Evolutionary conservation across 768 basidiomycete genomes (phyloP).

Genomic region (Austroboletus eburneus): DNA sequence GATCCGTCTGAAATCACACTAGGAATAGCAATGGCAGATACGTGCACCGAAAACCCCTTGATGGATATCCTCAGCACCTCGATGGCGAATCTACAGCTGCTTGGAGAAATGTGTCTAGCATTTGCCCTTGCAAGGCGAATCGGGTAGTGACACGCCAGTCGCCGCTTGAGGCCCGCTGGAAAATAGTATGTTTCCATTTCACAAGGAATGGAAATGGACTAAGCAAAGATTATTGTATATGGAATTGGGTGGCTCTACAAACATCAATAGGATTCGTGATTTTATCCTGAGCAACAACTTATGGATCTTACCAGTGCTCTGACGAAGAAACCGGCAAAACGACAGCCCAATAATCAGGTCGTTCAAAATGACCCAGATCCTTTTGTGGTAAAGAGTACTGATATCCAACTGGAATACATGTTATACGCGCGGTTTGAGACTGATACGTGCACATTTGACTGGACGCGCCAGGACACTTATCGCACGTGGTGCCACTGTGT

Average conservation of each 20-base stretch:
- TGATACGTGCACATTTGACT: slow-evolving; percentile 31
- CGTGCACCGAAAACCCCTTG: slow-evolving; percentile 16
- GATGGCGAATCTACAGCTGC: slow-evolving; percentile 4
- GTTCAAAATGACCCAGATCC: slow-evolving; percentile 86
- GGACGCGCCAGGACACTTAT: too few species aligned
- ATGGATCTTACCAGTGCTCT: slow-evolving; percentile 56
- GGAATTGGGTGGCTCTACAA: slow-evolving; percentile 51
- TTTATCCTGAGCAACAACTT: neutral
- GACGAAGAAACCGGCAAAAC: slow-evolving; percentile 63
- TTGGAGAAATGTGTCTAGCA: slow-evolving; percentile 46
- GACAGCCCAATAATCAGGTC: slow-evolving; percentile 83
- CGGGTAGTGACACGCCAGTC: slow-evolving; percentile 53
- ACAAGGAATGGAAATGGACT: neutral
- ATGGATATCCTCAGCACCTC: slow-evolving; percentile 7
- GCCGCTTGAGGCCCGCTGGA: slow-evolving; percentile 46
- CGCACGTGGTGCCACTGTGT: too few species aligned
- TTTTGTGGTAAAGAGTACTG: slow-evolving; percentile 47
- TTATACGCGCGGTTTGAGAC: slow-evolving; percentile 60
- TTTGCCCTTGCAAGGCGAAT: slow-evolving; percentile 50
- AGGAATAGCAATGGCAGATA: slow-evolving; percentile 28
- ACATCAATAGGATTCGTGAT: neutral
- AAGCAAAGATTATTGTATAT: slow-evolving; percentile 46
- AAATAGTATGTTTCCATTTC: neutral
- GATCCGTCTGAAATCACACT: slow-evolving; percentile 1
- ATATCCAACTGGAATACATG: slow-evolving; percentile 39